These are phyloP conservation scores for Candida takata DNA, from an alignment of 805 yeast species.

Conservation along the genomic window DNA sequence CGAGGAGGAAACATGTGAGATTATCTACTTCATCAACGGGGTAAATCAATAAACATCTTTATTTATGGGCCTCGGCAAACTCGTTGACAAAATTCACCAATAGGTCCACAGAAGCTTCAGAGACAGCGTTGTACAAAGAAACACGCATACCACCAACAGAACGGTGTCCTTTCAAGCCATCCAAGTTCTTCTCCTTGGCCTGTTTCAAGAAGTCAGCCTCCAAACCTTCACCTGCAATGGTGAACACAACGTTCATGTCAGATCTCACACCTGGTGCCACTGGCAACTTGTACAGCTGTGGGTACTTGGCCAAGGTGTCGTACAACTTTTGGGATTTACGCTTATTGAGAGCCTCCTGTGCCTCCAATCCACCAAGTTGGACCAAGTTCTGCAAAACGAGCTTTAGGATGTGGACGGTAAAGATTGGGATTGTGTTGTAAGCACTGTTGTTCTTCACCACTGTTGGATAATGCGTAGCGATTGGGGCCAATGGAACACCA, in stretches of 20 bases:
- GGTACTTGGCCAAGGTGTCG: constrained; percentile 53
- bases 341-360: constrained; percentile 50
- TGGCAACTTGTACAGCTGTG: constrained; percentile 59
- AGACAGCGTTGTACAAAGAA: constrained; percentile 84
- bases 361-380: constrained; percentile 62
- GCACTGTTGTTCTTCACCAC: constrained; percentile 87
- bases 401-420: constrained; percentile 80
- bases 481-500: constrained; percentile 77
- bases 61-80: constrained; percentile 28
- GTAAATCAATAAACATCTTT: constrained; percentile 8
- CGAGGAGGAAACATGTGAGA: constrained; percentile 55
- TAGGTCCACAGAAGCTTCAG: constrained; percentile 20
- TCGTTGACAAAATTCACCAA: constrained; percentile 9
- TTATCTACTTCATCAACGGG: constrained; percentile 49
- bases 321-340: constrained; percentile 62
- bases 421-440: constrained; percentile 92
- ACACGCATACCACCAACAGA: constrained; percentile 97
- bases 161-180: constrained; percentile 91
- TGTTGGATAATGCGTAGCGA: constrained; percentile 81
- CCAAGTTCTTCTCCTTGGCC: constrained; percentile 52
- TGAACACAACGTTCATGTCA: constrained; percentile 91
- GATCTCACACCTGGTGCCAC: constrained; percentile 65
- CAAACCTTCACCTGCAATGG: constrained; percentile 51
- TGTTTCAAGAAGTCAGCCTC: constrained; percentile 66
- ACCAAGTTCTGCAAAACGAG: constrained; percentile 64